Percentiles rank a stretch among this genome's conserved stretches.
phyloP scores from a whole-genome alignment of 805 yeast genomes.

The Zygoascus flipseniorum region DNA sequence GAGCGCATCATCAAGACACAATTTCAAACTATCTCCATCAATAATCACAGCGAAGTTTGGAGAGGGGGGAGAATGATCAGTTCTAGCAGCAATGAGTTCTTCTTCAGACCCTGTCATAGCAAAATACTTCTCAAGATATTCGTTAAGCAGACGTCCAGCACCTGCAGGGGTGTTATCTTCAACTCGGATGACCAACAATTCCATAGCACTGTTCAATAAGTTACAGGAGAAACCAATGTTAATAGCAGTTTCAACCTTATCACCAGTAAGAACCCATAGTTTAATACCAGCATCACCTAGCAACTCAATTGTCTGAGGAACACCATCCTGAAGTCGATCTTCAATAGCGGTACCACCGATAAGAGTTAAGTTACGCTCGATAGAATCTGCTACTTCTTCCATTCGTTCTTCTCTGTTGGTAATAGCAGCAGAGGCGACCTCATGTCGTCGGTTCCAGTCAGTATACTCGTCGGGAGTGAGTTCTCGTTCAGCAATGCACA shows the following conservation, averaged over 20 bases:
- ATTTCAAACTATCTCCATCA: constrained; percentile 61
- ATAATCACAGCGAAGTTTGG: constrained; percentile 54
- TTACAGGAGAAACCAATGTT: constrained; percentile 82
- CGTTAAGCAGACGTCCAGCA: constrained; percentile 33
- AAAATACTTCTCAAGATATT: constrained; percentile 45
- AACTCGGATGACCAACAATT: constrained; percentile 47
- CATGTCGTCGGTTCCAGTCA: constrained; percentile 49
- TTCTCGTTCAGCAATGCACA: constrained; percentile 61
- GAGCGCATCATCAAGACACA: constrained; percentile 39
- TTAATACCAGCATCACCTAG: constrained; percentile 70
- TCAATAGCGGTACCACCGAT: constrained; percentile 82
- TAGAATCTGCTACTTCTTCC: constrained; percentile 49
- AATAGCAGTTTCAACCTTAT: constrained; percentile 80
- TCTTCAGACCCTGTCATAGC: constrained; percentile 40
- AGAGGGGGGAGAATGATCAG: constrained; percentile 58
- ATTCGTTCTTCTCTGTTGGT: constrained; percentile 54
- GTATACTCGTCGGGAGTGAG: constrained; percentile 38
- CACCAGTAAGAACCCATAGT: constrained; percentile 81
- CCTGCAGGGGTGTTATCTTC: constrained; percentile 25
- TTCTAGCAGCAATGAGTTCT: constrained; percentile 43
- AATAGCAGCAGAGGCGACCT: constrained; percentile 50
- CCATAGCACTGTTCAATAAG: constrained; percentile 62
- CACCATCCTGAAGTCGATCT: constrained; percentile 73
- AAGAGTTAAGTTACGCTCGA: constrained; percentile 50
- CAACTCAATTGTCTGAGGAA: constrained; percentile 63